Percentiles rank a stretch among this genome's conserved stretches.
Evolutionary conservation across 176 grass and related monocot species (phyloP).

Genomic region (Alopecurus myosuroides): DNA sequence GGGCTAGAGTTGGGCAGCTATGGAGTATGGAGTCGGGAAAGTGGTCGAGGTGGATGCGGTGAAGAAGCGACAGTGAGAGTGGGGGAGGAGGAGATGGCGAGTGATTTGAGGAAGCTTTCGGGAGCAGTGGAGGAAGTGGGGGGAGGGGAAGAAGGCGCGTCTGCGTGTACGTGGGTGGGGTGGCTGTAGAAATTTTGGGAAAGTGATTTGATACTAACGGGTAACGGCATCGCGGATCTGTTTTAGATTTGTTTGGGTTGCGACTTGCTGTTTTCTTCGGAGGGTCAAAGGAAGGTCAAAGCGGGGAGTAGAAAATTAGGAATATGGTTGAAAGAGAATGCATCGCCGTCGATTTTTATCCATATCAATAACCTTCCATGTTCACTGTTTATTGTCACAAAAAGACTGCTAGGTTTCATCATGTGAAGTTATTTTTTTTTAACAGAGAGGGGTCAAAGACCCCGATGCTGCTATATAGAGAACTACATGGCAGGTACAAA

Average conservation of each 20-base stretch:
- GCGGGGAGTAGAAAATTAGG: neutral
- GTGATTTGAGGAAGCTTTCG: conserved; percentile 13
- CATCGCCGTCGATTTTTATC: too few relatives aligned
- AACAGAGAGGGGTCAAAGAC: too few relatives aligned
- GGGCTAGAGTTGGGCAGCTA: neutral
- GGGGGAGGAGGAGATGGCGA: neutral
- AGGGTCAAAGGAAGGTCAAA: neutral
- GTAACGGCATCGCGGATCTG: neutral
- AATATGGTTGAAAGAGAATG: neutral
- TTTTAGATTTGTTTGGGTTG: neutral
- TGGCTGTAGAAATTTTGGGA: neutral
- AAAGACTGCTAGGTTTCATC: too few relatives aligned
- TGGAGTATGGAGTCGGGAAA: neutral
- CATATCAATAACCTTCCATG: neutral
- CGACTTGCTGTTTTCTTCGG: neutral
- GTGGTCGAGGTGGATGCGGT: neutral
- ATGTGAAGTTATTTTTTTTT: too few relatives aligned
- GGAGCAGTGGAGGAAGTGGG: neutral
- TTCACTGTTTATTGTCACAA: neutral
- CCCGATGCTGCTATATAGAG: too few relatives aligned
- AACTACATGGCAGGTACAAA: too few relatives aligned
- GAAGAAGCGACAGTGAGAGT: neutral
- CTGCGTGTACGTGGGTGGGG: neutral
- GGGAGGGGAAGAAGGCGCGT: neutral
- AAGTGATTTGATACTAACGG: neutral